Evolutionary conservation across 192 early-diverging fungal genomes (phyloP).

Genomic region (Polychytrium aggregatum): DNA sequence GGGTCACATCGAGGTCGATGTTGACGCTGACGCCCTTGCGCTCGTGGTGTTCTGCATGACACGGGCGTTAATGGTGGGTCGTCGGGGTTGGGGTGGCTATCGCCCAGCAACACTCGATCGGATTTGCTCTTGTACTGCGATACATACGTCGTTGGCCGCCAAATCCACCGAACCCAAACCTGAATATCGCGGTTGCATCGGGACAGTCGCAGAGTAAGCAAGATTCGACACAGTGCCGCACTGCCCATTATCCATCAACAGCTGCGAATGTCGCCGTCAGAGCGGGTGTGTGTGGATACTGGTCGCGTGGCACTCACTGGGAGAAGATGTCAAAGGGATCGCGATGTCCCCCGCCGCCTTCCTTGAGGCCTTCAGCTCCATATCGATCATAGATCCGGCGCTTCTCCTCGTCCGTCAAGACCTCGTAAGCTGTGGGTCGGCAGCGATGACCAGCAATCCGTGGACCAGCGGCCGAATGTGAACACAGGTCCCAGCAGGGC

Average conservation of each 20-base stretch:
- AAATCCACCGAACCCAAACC: conserved; percentile 36
- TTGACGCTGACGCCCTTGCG: conserved; percentile 70
- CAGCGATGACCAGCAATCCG: no score
- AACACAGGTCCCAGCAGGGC: no score
- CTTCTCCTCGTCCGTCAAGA: conserved; percentile 85
- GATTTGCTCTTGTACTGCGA: no score
- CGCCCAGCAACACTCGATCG: no score
- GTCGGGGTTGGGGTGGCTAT: no score
- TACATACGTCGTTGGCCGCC: conserved; percentile 20
- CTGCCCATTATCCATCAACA: no score
- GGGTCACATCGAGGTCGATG: conserved; percentile 69
- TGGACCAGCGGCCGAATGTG: no score
- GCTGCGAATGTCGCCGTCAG: no score
- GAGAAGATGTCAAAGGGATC: conserved; percentile 98
- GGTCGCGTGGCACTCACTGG: conserved; percentile 39
- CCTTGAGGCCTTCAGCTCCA: conserved; percentile 92
- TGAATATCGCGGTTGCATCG: no score
- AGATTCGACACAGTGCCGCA: no score
- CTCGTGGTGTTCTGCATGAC: conserved; percentile 40
- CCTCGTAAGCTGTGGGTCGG: conserved; percentile 69
- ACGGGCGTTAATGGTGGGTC: no score
- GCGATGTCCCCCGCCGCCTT: conserved; percentile 61
- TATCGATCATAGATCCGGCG: conserved; percentile 82
- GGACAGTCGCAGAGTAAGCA: no score
- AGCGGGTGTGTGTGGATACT: background rate